phyloP scores from a whole-genome alignment of 1,284 basidiomycete species.

The Cystobasidium sp. region DNA sequence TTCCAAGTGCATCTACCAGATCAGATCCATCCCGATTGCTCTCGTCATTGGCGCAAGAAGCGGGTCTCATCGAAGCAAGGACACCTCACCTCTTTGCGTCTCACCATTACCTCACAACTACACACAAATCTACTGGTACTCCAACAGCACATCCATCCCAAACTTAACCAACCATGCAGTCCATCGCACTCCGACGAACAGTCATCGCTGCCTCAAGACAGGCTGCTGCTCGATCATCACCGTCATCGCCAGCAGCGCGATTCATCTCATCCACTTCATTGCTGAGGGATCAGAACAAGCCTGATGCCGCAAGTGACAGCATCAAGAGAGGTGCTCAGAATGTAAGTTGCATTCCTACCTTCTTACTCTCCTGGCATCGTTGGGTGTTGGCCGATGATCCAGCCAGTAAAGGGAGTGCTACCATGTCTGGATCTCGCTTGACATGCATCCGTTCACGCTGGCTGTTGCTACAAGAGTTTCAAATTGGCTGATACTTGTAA shows the following conservation, averaged over 20 bases:
- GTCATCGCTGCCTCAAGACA: conserved; percentile 6
- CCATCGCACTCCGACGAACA: conserved; percentile 6
- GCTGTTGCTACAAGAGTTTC: background rate
- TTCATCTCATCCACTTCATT: conserved; percentile 5
- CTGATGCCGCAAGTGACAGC: conserved; percentile 26
- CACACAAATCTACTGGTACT: background rate
- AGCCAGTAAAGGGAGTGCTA: background rate
- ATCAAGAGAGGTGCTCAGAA: conserved; percentile 39
- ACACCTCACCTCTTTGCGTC: background rate
- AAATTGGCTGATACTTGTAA: conserved; percentile 1
- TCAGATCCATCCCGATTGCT: background rate
- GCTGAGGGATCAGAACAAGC: conserved; percentile 3
- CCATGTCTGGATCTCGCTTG: background rate
- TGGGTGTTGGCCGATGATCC: background rate
- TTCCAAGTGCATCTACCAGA: too few relatives aligned
- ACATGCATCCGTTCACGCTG: background rate
- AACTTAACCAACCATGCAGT: conserved; percentile 7
- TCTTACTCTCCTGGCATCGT: background rate
- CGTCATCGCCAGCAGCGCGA: background rate
- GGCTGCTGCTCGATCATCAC: conserved; percentile 5
- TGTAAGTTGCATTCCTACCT: conserved; percentile 2
- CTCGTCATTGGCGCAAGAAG: background rate
- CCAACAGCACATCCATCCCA: background rate
- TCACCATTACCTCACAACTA: background rate
- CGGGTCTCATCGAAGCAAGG: background rate